Conservation (phyloP, 176 grass and related monocot genomes). For the Musa acuminata region DNA sequence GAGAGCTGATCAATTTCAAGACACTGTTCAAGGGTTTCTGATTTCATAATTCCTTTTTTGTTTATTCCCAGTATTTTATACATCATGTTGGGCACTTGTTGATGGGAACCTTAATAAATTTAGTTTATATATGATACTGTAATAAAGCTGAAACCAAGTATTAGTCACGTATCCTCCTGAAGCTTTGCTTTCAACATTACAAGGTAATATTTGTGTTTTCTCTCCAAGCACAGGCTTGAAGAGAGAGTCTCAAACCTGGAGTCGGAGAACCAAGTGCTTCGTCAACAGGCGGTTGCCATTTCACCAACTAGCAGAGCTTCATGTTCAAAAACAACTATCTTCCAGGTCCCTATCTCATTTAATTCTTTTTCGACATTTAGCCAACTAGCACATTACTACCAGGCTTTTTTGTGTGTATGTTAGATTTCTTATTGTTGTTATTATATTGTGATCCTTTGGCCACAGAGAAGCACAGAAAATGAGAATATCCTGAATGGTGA, state of each 20-base stretch:
- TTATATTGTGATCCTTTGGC: slow-evolving; percentile 25
- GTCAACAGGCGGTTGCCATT: slow-evolving; percentile 44
- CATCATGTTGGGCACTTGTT: neutral
- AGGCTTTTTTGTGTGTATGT: slow-evolving; percentile 1
- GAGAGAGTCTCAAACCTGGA: slow-evolving; percentile 65
- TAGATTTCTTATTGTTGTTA: slow-evolving; percentile 17
- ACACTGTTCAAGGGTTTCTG: slow-evolving; percentile 44
- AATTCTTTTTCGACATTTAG: neutral
- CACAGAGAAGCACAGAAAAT: slow-evolving; percentile 22
- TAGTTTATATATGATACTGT: neutral
- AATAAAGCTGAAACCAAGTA: neutral
- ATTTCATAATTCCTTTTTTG: neutral
- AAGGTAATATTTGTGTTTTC: slow-evolving; percentile 15
- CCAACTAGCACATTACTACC: slow-evolving; percentile 38
- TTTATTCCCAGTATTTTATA: no score
- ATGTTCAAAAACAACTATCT: slow-evolving; percentile 41
- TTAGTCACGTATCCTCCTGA: no score
- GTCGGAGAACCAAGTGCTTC: slow-evolving; percentile 58
- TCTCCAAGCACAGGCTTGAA: slow-evolving; percentile 56
- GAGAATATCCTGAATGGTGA: slow-evolving; percentile 17
- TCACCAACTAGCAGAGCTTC: slow-evolving; percentile 45
- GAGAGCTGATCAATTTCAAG: slow-evolving; percentile 42
- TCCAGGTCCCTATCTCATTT: slow-evolving; percentile 32
- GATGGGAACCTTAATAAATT: neutral
- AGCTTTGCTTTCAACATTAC: neutral